Percentiles rank a stretch among this genome's conserved stretches.
Evolutionary conservation across 805 yeast genomes (phyloP).

Genomic region (Starmerella potacharoeniae): DNA sequence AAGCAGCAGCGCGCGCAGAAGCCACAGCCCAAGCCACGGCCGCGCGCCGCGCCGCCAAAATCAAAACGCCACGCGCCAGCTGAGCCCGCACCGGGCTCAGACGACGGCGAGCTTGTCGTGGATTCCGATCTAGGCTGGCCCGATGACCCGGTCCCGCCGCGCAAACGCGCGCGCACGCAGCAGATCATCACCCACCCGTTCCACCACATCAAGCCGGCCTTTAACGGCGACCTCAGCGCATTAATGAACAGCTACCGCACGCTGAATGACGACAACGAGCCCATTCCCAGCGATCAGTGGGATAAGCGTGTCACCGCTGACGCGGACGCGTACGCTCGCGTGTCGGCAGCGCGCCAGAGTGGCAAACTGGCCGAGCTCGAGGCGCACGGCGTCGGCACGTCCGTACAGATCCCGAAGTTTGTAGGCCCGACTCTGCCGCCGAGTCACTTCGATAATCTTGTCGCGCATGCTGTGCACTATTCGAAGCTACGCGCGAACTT

Average conservation of each 20-base stretch:
- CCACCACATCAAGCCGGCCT: slow-evolving; percentile 41
- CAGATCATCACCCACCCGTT: slow-evolving; percentile 50
- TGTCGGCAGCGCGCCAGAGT: slow-evolving; percentile 37
- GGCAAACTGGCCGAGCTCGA: slow-evolving; percentile 26
- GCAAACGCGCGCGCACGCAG: slow-evolving; percentile 15
- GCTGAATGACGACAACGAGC: slow-evolving; percentile 57
- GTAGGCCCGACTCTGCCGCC: slow-evolving; percentile 37
- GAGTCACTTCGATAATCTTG: slow-evolving; percentile 60
- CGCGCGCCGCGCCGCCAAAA: neutral
- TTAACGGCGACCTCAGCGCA: slow-evolving; percentile 30
- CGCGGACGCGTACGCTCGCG: slow-evolving; percentile 32
- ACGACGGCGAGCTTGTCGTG: slow-evolving; percentile 1
- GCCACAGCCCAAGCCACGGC: neutral
- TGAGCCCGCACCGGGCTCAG: neutral
- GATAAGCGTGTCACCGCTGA: slow-evolving; percentile 47
- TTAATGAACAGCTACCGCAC: slow-evolving; percentile 47
- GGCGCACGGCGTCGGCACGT: slow-evolving; percentile 23
- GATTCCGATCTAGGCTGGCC: slow-evolving; percentile 18
- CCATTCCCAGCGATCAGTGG: slow-evolving; percentile 22
- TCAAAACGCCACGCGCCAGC: neutral
- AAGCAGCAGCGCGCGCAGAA: neutral
- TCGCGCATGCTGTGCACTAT: slow-evolving; percentile 63
- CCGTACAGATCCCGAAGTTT: slow-evolving; percentile 32
- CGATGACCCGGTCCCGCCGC: slow-evolving; percentile 2
- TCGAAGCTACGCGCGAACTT: slow-evolving; percentile 59